Conservation (phyloP, 345 rosid genomes). For the Angophora floribunda region DNA sequence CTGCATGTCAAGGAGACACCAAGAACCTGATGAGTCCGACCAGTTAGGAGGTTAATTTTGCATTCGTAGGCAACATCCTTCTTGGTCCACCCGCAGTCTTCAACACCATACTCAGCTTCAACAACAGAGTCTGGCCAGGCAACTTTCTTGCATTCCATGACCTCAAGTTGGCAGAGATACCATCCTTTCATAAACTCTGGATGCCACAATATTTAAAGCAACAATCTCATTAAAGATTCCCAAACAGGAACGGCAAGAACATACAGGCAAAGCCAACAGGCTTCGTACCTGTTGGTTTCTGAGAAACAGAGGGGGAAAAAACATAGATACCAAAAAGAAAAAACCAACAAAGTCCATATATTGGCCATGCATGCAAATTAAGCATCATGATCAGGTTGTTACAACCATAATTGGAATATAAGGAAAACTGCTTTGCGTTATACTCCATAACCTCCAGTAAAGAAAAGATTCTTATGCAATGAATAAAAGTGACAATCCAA, state of each 20-base stretch:
- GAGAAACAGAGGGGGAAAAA: not conserved
- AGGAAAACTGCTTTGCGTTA: not conserved
- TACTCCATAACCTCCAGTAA: not conserved
- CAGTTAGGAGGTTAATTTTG: constrained; percentile 84
- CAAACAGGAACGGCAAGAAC: not conserved
- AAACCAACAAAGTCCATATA: not conserved
- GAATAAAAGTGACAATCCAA: not conserved
- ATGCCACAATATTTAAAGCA: not conserved
- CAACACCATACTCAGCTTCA: constrained; percentile 42
- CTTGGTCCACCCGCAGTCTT: constrained; percentile 57
- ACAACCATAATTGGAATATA: not conserved
- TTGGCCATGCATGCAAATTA: not conserved
- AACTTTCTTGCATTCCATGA: constrained; percentile 69
- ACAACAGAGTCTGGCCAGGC: constrained; percentile 60
- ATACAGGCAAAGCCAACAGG: not conserved
- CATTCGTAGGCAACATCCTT: constrained; percentile 73
- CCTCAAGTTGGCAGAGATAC: constrained; percentile 83
- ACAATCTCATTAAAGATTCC: not conserved
- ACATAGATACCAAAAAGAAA: not conserved
- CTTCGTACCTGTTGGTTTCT: not conserved
- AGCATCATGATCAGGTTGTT: not conserved
- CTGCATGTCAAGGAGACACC: not conserved
- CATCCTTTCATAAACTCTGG: constrained; percentile 65
- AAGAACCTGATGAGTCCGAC: constrained; percentile 88
- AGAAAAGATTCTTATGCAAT: not conserved